Conservation (phyloP, 805 yeast genomes). For the Babjeviella inositovora region DNA sequence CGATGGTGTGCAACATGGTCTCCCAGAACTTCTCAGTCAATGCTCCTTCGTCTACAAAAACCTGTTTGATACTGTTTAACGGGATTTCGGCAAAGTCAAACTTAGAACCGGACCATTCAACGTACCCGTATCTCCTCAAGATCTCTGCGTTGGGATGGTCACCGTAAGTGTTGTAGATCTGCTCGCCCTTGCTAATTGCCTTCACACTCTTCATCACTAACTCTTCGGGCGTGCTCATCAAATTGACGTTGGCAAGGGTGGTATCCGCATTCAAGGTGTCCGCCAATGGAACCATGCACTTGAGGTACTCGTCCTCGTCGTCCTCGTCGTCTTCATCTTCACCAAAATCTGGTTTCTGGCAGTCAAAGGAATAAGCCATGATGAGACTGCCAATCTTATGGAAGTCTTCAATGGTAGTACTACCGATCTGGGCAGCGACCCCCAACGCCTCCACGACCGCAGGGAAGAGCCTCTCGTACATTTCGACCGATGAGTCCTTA, state of each 20-base stretch:
- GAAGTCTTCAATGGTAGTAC: conserved; percentile 37
- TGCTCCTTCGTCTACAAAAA: too few relatives aligned
- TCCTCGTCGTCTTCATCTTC: conserved; percentile 6
- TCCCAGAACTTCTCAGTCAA: conserved; percentile 6
- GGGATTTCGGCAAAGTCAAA: conserved; percentile 73
- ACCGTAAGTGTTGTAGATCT: conserved; percentile 79
- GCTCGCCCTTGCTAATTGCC: conserved; percentile 47
- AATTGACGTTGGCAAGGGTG: conserved; percentile 54
- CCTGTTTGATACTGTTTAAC: conserved; percentile 18
- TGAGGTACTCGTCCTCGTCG: conserved; percentile 23
- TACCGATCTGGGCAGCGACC: conserved; percentile 11
- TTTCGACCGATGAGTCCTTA: conserved; percentile 40
- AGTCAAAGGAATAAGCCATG: conserved; percentile 86
- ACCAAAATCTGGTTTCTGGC: conserved; percentile 25
- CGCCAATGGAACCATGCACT: conserved; percentile 88
- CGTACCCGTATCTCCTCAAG: conserved; percentile 82
- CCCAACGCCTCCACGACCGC: conserved; percentile 18
- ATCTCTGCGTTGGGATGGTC: conserved; percentile 87
- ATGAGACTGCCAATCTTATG: conserved; percentile 65
- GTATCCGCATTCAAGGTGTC: conserved; percentile 86
- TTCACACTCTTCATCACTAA: conserved; percentile 62
- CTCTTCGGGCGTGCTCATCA: conserved; percentile 28
- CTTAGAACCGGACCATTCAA: conserved; percentile 55
- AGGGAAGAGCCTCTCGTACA: conserved; percentile 32
- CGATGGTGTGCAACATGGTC: conserved; percentile 6